Evolutionary conservation across 352 stramenopile genomes (phyloP), one percentile per base, ranked within the genome.

Genomic region (Pythium vanterpoolii): DNA sequence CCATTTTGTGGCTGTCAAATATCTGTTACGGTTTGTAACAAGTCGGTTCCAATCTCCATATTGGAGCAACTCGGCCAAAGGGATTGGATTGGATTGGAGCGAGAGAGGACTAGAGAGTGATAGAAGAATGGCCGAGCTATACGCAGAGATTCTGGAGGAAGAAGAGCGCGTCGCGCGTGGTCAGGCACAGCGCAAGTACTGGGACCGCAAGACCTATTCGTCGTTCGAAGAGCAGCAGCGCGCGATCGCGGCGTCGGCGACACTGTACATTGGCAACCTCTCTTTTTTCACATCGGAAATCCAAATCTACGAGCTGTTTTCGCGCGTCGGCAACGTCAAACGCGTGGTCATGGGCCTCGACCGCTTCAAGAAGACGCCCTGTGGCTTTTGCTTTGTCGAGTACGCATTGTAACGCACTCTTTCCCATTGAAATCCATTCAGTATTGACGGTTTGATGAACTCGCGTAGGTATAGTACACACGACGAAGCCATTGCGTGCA

Each of bases 341-440:
- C 73, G 83, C 54, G 86, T 99, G 9, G 96, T 98, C 50, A 97
- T 99, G 89, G 97, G 97, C 23, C 78, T 99, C 13, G 92, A 99
- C 79, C 76, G 92, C 51, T 87, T 96, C 60, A 96, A 96, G 56
- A 98, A 98, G 72, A 98, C 90, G 14, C 97, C 96, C 2, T 99
- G 96, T 61, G 96, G 97, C 38, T 99, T 99, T 74, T 98, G 90
- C 70, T 99, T 99, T 71, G 96, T 99, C 47, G 91, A 99, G 79
- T 98, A 85, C 50, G 71, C 81, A 9, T 28, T 24, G 13, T 33
- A 4, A 11, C 0, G 49, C 14, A 24, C 19, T 33, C 18, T 62
- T 49, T 30, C 16, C 2, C 28, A n/a, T n/a, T n/a, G n/a, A n/a
- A n/a, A n/a, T n/a, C n/a, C 16, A 23, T 9, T 30, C 10, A 38